A percentile compares a stretch with the other conserved stretches of the same genome.
These are phyloP conservation scores for Mortierella sp. DNA, from an alignment of 371 early-diverging fungal genomes.

Conservation along the genomic window DNA sequence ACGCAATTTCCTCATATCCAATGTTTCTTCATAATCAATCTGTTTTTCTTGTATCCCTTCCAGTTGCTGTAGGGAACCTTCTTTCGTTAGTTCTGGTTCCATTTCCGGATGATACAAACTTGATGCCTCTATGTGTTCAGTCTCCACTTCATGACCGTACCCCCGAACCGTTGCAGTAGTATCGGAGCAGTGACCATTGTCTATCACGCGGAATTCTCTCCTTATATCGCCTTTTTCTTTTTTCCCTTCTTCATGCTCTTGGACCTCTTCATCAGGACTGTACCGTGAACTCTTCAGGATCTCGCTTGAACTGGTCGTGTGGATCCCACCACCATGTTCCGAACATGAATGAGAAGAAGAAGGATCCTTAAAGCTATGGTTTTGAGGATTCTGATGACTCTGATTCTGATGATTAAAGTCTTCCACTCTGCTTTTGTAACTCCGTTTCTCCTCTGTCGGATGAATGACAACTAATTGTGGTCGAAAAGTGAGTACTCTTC, in stretches of 20 bases:
- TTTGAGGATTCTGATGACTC: too few species aligned
- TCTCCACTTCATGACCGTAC: too few species aligned
- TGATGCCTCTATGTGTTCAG: too few species aligned
- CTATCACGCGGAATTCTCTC: neutral
- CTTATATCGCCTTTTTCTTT: neutral
- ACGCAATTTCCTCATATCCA: neutral
- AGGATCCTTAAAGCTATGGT: neutral
- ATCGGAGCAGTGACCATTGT: too few species aligned
- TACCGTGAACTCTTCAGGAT: constrained; percentile 32
- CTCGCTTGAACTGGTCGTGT: neutral
- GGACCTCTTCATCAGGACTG: constrained; percentile 10
- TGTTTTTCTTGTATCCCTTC: neutral
- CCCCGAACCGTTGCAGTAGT: too few species aligned
- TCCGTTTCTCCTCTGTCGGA: neutral
- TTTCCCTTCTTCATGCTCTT: neutral
- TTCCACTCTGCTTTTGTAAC: neutral
- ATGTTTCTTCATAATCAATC: neutral
- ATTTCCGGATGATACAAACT: neutral
- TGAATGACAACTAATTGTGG: neutral
- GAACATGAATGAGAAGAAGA: neutral
- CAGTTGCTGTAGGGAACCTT: neutral
- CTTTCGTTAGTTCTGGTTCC: neutral
- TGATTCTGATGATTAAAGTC: too few species aligned
- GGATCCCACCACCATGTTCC: neutral
- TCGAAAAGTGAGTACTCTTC: neutral